Evolutionary conservation across 495 filamentous ascomycete genomes (phyloP).

Genomic region (Penicillium simplicissimum): DNA sequence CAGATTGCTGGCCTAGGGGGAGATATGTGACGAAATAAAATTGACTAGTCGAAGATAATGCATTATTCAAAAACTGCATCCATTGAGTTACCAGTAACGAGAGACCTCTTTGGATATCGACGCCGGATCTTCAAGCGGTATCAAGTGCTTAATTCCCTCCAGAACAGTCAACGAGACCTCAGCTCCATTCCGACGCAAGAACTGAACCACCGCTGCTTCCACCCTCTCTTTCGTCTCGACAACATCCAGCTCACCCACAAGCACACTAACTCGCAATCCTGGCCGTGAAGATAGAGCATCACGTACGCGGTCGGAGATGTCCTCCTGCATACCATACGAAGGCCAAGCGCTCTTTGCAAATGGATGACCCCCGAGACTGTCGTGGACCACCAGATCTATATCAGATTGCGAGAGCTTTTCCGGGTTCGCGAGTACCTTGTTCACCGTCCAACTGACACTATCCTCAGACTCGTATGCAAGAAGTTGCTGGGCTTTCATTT

Average conservation of each 20-base stretch:
- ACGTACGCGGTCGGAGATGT: conserved; percentile 29
- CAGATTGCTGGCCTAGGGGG: neutral
- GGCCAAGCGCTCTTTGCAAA: conserved; percentile 43
- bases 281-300: neutral
- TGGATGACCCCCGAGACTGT: conserved; percentile 34
- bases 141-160: conserved; percentile 9
- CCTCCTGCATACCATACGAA: conserved; percentile 41
- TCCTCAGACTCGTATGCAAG: conserved; percentile 34
- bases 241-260: conserved; percentile 36
- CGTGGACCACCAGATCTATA: conserved; percentile 25
- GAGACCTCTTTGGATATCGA: neutral
- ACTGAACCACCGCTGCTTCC: conserved; percentile 26
- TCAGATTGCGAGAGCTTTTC: conserved; percentile 20
- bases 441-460: conserved; percentile 32
- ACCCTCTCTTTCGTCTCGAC: conserved; percentile 39
- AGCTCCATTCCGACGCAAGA: conserved; percentile 15
- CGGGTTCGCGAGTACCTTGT: conserved; percentile 38
- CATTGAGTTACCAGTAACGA: neutral
- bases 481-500: conserved; percentile 39
- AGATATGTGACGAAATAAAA: neutral
- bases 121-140: conserved; percentile 5
- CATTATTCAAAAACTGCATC: neutral
- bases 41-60: neutral
- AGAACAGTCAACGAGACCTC: conserved; percentile 7
- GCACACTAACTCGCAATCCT: conserved; percentile 22